Percentiles rank a stretch among this genome's conserved stretches.
phyloP scores from a whole-genome alignment of 192 early-diverging fungal species.

The Cladochytrium replicatum region DNA sequence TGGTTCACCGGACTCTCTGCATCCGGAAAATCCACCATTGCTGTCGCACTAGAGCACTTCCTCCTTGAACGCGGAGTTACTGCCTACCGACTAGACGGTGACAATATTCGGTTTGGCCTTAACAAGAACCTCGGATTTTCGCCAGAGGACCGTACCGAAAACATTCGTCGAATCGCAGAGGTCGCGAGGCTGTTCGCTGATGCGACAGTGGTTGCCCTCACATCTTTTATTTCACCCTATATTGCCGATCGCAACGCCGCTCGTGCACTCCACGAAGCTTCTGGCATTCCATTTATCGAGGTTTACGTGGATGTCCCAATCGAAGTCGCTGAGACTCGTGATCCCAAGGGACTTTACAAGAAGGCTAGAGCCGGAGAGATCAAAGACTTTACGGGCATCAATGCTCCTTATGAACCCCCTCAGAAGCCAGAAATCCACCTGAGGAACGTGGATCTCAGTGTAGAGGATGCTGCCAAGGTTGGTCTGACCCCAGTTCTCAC shows the following conservation, averaged over 20 bases:
- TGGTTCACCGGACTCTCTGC: conserved; percentile 96
- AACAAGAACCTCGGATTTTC: conserved; percentile 93
- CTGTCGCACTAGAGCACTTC: conserved; percentile 80
- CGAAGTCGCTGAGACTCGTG: conserved; percentile 76
- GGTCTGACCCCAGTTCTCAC: too few species aligned
- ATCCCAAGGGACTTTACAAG: conserved; percentile 94
- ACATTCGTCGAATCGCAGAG: conserved; percentile 91
- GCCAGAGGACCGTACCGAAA: conserved; percentile 82
- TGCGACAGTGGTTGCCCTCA: conserved; percentile 67
- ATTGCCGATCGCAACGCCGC: conserved; percentile 68
- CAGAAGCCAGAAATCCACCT: conserved; percentile 75
- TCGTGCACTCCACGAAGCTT: conserved; percentile 62
- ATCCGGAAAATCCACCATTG: conserved; percentile 86
- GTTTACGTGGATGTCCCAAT: conserved; percentile 82
- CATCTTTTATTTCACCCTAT: conserved; percentile 89
- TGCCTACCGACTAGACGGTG: conserved; percentile 90
- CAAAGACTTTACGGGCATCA: conserved; percentile 93
- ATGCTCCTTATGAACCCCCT: conserved; percentile 85
- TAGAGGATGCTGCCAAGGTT: conserved; percentile 61
- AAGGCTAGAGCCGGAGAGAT: conserved; percentile 89
- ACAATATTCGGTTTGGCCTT: conserved; percentile 94
- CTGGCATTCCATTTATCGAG: conserved; percentile 79
- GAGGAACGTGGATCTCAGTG: conserved; percentile 58
- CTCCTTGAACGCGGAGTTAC: conserved; percentile 61
- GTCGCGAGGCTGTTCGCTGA: conserved; percentile 89